Evolutionary conservation across 2,329 filamentous ascomycete genomes (phyloP), one percentile per base, ranked within the genome.

Genomic region (Sporothrix pallida): DNA sequence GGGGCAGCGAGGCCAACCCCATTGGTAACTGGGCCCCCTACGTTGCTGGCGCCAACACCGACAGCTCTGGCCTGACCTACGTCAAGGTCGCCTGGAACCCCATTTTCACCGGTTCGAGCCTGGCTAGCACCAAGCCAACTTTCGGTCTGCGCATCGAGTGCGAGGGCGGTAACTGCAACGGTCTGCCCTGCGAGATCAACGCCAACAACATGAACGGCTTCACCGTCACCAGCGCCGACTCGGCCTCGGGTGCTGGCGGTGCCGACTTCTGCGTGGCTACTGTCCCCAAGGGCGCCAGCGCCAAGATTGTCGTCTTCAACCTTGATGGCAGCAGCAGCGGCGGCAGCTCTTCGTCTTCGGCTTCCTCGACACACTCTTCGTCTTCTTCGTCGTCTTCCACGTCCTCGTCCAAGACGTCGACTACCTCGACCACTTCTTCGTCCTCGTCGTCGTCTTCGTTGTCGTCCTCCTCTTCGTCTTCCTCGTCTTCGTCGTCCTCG

Each of bases 51-150:
- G 90, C 91, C 73, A 95, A 95, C 82, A 90, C 89, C 17, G 89
- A 90, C 77, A 77, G 79, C 65, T 85, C 82, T 70, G 93, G 92
- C 70, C 82, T 88, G 75, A 94, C 92, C 0, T 95, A 88, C 79
- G 86, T 93, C 78, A 94, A 93, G 83, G 84, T 95, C 71, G 92
- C 90, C 72, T 92, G 90, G 87, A 95, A 95, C 81, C 93, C 93
- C 31, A 91, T 93, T 75, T 95, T 89, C 81, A 86, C 90, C 77
- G 78, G 85, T 78, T 82, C 88, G 76, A 70, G 84, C 20, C 82
- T 93, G 78, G 85, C 85, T 65, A 83, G 85, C 76, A 86, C 83
- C 23, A 86, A 87, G 76, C 92, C 92, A 7, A 85, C 83, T 6
- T 95, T 88, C 77, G 92, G 92, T 76, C 81, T 94, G 72, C 89